Conservation (phyloP, 257 asterid species). For the Rhazya stricta region DNA sequence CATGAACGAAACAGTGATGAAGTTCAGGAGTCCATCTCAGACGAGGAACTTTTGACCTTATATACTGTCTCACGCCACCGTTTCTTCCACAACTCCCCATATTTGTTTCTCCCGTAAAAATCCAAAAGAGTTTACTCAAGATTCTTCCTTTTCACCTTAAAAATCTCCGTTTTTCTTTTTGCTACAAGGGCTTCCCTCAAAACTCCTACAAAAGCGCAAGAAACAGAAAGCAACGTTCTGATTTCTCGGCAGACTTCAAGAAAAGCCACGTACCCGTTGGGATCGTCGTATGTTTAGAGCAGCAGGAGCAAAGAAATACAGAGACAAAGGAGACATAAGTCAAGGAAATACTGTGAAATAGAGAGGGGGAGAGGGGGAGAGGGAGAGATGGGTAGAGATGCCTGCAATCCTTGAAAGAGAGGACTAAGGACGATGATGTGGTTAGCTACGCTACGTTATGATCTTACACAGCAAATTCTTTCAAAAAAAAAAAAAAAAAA, state of each 20-base stretch:
- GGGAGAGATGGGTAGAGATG: background rate
- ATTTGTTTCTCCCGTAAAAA: background rate
- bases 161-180: background rate
- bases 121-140: slow-evolving; percentile 11
- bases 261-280: slow-evolving; percentile 2
- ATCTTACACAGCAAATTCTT: background rate
- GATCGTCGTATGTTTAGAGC: slow-evolving; percentile 15
- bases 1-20: slow-evolving; percentile 70
- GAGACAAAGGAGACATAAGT: background rate
- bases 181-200: background rate
- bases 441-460: background rate
- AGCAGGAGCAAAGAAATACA: background rate
- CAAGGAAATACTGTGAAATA: background rate
- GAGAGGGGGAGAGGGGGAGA: background rate
- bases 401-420: slow-evolving; percentile 14
- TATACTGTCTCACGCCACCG: slow-evolving; percentile 66
- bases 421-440: slow-evolving; percentile 14
- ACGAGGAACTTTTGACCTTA: slow-evolving; percentile 73
- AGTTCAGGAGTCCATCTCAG: slow-evolving; percentile 88
- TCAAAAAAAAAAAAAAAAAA: background rate
- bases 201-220: background rate
- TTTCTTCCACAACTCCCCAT: slow-evolving; percentile 55
- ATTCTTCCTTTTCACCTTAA: background rate
- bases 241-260: background rate
- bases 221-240: background rate